phyloP scores from a whole-genome alignment of 495 filamentous ascomycete species.

The Xylaria scruposa region DNA sequence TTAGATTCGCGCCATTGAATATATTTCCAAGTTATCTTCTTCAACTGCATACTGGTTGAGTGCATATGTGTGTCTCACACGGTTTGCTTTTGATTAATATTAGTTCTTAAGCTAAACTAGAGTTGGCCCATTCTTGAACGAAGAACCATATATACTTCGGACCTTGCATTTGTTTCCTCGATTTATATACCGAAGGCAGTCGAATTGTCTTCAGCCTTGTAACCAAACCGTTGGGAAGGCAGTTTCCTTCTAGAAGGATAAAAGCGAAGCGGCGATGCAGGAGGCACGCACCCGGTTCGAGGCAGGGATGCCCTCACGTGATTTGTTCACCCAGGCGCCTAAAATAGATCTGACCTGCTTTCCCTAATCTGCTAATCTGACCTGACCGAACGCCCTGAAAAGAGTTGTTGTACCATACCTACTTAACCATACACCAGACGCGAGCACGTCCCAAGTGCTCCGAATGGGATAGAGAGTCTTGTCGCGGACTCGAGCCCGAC shows the following conservation, averaged over 20 bases:
- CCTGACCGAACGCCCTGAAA: slow-evolving; percentile 21
- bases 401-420: slow-evolving; percentile 22
- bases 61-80: background rate
- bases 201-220: background rate
- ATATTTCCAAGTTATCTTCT: background rate
- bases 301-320: slow-evolving; percentile 25
- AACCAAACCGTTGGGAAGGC: background rate
- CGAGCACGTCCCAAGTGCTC: slow-evolving; percentile 16
- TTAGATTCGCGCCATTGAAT: background rate
- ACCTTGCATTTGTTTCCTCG: background rate
- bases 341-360: slow-evolving; percentile 29
- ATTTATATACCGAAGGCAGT: background rate
- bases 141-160: background rate
- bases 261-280: slow-evolving; percentile 5
- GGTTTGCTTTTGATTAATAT: slow-evolving; percentile 19
- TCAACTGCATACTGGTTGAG: background rate
- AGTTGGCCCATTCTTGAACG: background rate
- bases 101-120: slow-evolving; percentile 17
- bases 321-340: slow-evolving; percentile 3
- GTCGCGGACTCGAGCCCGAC: slow-evolving; percentile 16
- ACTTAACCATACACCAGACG: slow-evolving; percentile 16
- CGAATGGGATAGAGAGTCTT: slow-evolving; percentile 10
- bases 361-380: slow-evolving; percentile 26
- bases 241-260: slow-evolving; percentile 2
- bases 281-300: background rate